Evolutionary conservation across 78 protist species (phyloP), one percentile per base, ranked within the genome.

Genomic region (Cyanophora paradoxa): DNA sequence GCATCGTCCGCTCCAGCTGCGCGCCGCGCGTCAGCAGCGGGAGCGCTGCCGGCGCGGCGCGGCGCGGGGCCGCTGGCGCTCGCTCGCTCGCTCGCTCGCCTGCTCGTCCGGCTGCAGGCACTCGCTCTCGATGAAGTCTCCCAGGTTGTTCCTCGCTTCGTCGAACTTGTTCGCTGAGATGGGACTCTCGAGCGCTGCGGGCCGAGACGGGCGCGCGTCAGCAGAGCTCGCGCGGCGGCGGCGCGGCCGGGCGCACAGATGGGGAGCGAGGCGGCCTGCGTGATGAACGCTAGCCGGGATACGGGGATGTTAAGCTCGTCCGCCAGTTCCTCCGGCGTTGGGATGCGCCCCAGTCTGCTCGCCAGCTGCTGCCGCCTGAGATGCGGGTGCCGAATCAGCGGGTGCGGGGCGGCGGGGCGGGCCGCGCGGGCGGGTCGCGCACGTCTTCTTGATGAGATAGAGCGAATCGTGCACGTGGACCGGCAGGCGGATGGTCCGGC

Each of bases 391-490:
- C 1, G 3, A 7, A 70, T 8, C 20, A n/a, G 22, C n/a, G n/a
- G n/a, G n/a, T n/a, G n/a, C n/a, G n/a, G n/a, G n/a, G n/a, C n/a
- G n/a, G n/a, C n/a, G n/a, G n/a, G n/a, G n/a, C n/a, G n/a, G n/a
- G n/a, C n/a, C n/a, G n/a, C n/a, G n/a, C n/a, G n/a, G n/a, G n/a
- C n/a, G n/a, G n/a, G n/a, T n/a, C n/a, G n/a, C n/a, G n/a, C n/a
- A n/a, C n/a, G n/a, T n/a, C n/a, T n/a, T n/a, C n/a, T n/a, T n/a
- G n/a, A n/a, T n/a, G n/a, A n/a, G n/a, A n/a, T n/a, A n/a, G n/a
- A n/a, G n/a, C n/a, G n/a, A n/a, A n/a, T 70, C 63, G 75, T 54
- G 61, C 48, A 70, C n/a, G 75, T 70, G 75, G 62, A 70, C 75
- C 28, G 75, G 75, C 62, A 70, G 1, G 33, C 75, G 75, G 61